Conservation (phyloP, 176 grass and related monocot genomes). For the Poa annua region DNA sequence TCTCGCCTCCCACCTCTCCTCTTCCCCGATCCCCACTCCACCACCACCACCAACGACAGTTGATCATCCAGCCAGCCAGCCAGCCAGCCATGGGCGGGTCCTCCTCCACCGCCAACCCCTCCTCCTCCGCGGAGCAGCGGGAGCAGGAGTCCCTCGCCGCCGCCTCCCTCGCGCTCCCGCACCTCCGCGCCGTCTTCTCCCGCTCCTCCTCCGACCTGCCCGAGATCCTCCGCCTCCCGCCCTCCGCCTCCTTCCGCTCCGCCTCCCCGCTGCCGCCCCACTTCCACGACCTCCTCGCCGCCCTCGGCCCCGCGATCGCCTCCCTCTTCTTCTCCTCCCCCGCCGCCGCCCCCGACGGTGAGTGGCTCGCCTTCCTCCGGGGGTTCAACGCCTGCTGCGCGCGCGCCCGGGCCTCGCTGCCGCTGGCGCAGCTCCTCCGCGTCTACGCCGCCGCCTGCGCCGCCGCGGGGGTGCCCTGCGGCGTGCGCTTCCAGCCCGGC, state of each 20-base stretch:
- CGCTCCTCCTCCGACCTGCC: constrained; percentile 53
- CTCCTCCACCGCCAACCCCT: constrained; percentile 48
- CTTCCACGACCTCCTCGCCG: constrained; percentile 47
- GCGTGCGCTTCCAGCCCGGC: constrained; percentile 50
- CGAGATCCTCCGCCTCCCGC: constrained; percentile 46
- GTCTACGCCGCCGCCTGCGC: constrained; percentile 63
- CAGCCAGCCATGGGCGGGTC: constrained; percentile 62
- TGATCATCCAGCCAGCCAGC: background rate
- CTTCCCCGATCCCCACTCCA: background rate
- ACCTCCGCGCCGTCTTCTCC: constrained; percentile 64
- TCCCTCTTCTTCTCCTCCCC: constrained; percentile 59
- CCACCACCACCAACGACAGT: background rate
- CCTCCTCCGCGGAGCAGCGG: constrained; percentile 38
- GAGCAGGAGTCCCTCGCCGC: constrained; percentile 76
- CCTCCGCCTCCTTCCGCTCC: constrained; percentile 41
- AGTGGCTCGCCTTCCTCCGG: constrained; percentile 67
- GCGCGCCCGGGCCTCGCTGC: constrained; percentile 58
- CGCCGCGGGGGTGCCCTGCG: constrained; percentile 40
- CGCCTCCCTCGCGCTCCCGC: constrained; percentile 59
- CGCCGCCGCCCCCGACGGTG: background rate
- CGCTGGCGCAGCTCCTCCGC: constrained; percentile 63
- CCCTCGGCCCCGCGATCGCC: constrained; percentile 60
- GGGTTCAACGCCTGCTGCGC: constrained; percentile 89
- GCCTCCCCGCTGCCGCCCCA: constrained; percentile 42
- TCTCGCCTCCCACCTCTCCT: background rate